Evolutionary conservation across 2,329 filamentous ascomycete genomes (phyloP).

Genomic region (Phyllosticta citrichinensis): DNA sequence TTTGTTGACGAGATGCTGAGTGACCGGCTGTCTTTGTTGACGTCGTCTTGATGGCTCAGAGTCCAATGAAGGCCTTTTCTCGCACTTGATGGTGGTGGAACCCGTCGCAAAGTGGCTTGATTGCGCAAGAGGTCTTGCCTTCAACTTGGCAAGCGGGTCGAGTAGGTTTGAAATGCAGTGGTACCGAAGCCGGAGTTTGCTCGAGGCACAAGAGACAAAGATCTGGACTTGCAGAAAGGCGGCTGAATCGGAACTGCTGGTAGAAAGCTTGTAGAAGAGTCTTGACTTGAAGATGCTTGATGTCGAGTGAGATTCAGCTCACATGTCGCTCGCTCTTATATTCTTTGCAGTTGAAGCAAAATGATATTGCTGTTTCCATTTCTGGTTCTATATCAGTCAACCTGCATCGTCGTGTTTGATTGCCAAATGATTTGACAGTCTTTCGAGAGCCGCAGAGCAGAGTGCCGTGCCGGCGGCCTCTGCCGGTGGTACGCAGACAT

Average conservation of each 20-base stretch:
- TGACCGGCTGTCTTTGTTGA: not conserved
- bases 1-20: not conserved
- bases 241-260: not conserved
- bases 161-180: not conserved
- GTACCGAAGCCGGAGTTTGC: not conserved
- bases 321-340: not conserved
- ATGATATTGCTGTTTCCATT: not conserved
- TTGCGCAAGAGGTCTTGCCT: not conserved
- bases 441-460: not conserved
- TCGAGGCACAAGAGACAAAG: not conserved
- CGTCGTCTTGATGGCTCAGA: not conserved
- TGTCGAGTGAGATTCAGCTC: not conserved
- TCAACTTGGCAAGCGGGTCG: not conserved
- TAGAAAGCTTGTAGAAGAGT: not conserved
- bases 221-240: not conserved
- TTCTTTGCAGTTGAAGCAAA: not conserved
- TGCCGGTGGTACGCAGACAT: constrained; percentile 1
- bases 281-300: not conserved
- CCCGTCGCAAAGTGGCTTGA: not conserved
- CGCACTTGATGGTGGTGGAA: not conserved
- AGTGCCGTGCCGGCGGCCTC: constrained; percentile 1
- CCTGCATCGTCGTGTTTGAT: not conserved
- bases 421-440: constrained; percentile 8
- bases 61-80: not conserved
- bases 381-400: not conserved